phyloP scores from a whole-genome alignment of 495 filamentous ascomycete genomes.

The Penicillium maclennaniae region DNA sequence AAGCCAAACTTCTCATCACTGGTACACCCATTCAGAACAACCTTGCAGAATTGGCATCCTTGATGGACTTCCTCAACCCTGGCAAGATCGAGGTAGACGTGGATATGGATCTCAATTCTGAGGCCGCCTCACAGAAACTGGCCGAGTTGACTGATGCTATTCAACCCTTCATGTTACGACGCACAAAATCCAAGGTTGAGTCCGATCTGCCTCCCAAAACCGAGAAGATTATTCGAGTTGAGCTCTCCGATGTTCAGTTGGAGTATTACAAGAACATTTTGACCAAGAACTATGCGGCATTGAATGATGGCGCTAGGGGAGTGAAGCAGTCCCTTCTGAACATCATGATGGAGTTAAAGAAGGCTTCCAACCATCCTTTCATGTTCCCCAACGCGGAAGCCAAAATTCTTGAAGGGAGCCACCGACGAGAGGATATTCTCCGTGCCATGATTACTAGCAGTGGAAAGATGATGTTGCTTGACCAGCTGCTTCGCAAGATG shows the following conservation, averaged over 20 bases:
- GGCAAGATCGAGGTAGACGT: conserved; percentile 82
- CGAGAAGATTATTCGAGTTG: conserved; percentile 97
- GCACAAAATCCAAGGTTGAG: conserved; percentile 95
- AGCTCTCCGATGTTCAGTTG: conserved; percentile 89
- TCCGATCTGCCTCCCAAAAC: conserved; percentile 94
- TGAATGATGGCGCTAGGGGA: conserved; percentile 83
- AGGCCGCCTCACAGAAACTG: conserved; percentile 64
- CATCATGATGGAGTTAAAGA: conserved; percentile 99
- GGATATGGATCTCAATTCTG: conserved; percentile 75
- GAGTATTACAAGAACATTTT: conserved; percentile 99
- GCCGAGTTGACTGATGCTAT: conserved; percentile 70
- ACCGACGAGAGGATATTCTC: conserved; percentile 79
- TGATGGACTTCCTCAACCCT: conserved; percentile 94
- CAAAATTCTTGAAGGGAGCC: conserved; percentile 70
- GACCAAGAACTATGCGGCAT: conserved; percentile 89
- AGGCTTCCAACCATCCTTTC: conserved; percentile 96
- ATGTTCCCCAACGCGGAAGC: conserved; percentile 95
- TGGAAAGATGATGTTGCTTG: conserved; percentile 98
- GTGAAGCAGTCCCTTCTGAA: conserved; percentile 94
- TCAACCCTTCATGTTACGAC: conserved; percentile 88
- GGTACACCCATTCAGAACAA: conserved; percentile 98
- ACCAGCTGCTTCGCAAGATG: conserved; percentile 86
- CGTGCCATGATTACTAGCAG: conserved; percentile 91
- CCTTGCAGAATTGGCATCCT: conserved; percentile 80
- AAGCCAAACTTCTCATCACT: conserved; percentile 86